A percentile compares a stretch with the other conserved stretches of the same genome.
Conservation (phyloP, 352 stramenopile species). For the Pythium phragmitis region DNA sequence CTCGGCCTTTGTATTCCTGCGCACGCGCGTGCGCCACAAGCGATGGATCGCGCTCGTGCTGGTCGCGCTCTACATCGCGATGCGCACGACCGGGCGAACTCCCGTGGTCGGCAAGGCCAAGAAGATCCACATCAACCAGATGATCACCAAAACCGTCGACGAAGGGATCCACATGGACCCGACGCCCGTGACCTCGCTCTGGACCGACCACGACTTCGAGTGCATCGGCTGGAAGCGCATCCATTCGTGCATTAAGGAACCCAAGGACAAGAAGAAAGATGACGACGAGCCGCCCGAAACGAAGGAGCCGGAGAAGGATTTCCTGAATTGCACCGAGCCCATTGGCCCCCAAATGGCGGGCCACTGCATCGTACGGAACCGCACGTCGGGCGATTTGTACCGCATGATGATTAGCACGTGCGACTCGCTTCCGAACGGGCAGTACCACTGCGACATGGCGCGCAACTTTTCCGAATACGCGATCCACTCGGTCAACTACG, state of each 20-base stretch:
- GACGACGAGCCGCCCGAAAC: constrained; percentile 37
- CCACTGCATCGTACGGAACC: constrained; percentile 84
- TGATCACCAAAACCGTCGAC: constrained; percentile 65
- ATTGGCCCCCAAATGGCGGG: constrained; percentile 73
- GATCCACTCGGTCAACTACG: constrained; percentile 65
- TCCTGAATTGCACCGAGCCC: constrained; percentile 65
- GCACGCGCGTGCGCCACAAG: constrained; percentile 64
- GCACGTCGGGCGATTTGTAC: constrained; percentile 74
- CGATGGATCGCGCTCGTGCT: constrained; percentile 62
- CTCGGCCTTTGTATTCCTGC: constrained; percentile 54
- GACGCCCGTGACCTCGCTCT: constrained; percentile 52
- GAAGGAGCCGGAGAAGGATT: constrained; percentile 64
- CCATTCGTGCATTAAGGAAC: constrained; percentile 60
- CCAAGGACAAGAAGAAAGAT: constrained; percentile 35
- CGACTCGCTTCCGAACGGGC: constrained; percentile 62
- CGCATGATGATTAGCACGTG: constrained; percentile 82
- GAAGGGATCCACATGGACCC: constrained; percentile 58
- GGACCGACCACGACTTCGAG: constrained; percentile 80
- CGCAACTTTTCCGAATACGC: constrained; percentile 83
- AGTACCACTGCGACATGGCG: constrained; percentile 82
- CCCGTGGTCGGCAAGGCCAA: constrained; percentile 57
- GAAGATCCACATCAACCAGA: constrained; percentile 74
- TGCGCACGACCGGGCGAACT: constrained; percentile 56
- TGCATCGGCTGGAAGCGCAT: constrained; percentile 86
- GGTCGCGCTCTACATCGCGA: constrained; percentile 46